Conservation (phyloP, 768 basidiomycete species). For the Lactarius quietus region DNA sequence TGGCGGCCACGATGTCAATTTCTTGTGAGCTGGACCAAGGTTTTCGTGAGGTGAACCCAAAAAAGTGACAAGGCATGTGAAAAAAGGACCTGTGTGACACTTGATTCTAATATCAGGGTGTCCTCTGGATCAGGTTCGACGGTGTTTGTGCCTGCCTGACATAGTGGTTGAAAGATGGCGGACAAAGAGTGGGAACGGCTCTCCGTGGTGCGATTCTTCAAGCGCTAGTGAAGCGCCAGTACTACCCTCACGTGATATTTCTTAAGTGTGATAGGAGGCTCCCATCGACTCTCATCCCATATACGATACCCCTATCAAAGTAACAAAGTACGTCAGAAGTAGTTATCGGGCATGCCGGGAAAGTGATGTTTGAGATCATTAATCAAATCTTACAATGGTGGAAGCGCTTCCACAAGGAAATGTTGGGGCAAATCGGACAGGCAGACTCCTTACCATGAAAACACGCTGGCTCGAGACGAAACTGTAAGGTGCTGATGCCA, state of each 20-base stretch:
- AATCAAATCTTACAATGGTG: background rate
- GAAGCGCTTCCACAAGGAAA: background rate
- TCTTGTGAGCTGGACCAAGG: background rate
- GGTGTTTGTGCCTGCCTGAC: conserved; percentile 21
- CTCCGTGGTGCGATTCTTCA: conserved; percentile 3
- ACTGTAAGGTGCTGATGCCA: background rate
- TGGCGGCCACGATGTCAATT: conserved; percentile 5
- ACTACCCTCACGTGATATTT: conserved; percentile 18
- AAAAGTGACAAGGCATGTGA: conserved; percentile 3
- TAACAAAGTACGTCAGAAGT: background rate
- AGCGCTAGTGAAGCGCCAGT: background rate
- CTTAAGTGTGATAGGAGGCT: too few relatives aligned
- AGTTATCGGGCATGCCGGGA: background rate
- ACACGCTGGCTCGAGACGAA: background rate
- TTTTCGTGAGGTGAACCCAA: background rate
- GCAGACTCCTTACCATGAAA: background rate
- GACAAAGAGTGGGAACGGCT: conserved; percentile 14
- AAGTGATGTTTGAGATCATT: background rate
- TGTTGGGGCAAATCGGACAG: background rate
- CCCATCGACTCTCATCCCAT: too few relatives aligned
- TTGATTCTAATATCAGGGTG: background rate
- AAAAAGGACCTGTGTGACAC: background rate
- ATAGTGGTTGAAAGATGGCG: conserved; percentile 8
- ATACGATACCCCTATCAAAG: background rate
- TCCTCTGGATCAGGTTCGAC: conserved; percentile 3